Percentiles rank a stretch among this genome's conserved stretches.
Evolutionary conservation across 768 basidiomycete genomes (phyloP).

Genomic region (Rhodocollybia butyracea): DNA sequence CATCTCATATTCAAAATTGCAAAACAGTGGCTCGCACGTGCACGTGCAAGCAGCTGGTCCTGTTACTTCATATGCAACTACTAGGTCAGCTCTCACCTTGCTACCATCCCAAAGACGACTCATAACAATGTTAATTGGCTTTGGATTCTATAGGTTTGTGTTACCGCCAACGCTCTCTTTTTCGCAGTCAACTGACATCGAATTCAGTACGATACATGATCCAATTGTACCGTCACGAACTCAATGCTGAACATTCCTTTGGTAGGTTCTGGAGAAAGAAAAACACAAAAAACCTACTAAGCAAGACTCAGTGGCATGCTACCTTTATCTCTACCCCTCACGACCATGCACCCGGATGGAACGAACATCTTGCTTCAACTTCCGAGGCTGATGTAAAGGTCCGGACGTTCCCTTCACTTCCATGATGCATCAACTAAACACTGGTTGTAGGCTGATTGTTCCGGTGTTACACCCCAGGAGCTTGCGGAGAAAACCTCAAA

Average conservation of each 20-base stretch:
- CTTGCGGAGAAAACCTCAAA: background rate
- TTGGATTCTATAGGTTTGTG: background rate
- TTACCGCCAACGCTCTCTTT: background rate
- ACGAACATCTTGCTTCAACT: constrained; percentile 5
- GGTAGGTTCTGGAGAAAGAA: background rate
- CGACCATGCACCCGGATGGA: constrained; percentile 6
- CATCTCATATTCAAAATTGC: background rate
- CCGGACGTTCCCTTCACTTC: background rate
- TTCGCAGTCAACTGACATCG: background rate
- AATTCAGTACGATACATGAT: constrained; percentile 6
- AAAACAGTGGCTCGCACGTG: background rate
- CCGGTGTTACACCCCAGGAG: background rate
- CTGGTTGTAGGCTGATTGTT: constrained; percentile 1
- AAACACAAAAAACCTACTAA: constrained; percentile 5
- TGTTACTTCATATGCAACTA: background rate
- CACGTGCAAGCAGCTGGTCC: background rate
- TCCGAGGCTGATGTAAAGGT: constrained; percentile 10
- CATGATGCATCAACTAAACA: background rate
- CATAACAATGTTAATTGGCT: background rate
- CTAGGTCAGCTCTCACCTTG: background rate
- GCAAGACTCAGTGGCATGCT: constrained; percentile 1
- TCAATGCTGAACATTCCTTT: background rate
- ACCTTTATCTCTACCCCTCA: constrained; percentile 9
- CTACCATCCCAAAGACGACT: background rate
- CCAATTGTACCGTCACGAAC: background rate